Evolutionary conservation across 805 yeast species (phyloP), one percentile per base, ranked within the genome.

Genomic region (Starmerella apicola): DNA sequence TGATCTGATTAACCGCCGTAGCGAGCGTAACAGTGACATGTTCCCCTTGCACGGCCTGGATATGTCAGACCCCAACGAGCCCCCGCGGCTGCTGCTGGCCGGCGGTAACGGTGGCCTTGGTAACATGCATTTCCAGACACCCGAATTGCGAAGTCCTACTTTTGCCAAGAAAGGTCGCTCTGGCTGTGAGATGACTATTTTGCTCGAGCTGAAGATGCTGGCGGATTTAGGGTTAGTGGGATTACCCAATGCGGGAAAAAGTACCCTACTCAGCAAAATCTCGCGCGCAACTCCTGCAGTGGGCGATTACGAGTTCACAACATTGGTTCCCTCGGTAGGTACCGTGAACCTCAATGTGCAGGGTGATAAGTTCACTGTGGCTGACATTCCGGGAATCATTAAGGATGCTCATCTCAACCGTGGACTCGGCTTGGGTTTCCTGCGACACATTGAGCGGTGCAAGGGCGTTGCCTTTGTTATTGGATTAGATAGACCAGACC

Each of bases 21-120:
- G 71, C 27, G 97, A 88, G 56, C 49, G 71, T 10, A 54, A 52
- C 5, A 63, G 61, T 32, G 97, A 88, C 57, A 64, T 70, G 35
- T 78, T 86, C 51, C 97, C 97, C 0, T 43, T 81, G 3, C 65
- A 68, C n/a, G 97, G 97, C 0, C 55, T 83, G 20, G 98, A 91
- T 58, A 68, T 42, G 58, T 66, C 46, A 74, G 77, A 15, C 67
- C 53, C 83, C 0, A 69, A 69, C 2, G 71, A 68, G 33, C 95
- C 97, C 1, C 34, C 34, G 25, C 58, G 78, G 3, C 61, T 81
- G 37, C 51, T 91, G 16, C 53, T 86, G 34, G 71, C 70, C 50
- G 98, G 98, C 32, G 98, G 98, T 8, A 67, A 68, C 46, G 97
- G 97, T 17, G 98, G 98, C 0, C 67, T 88, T 64, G 98, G 98